These are phyloP conservation scores for Chiua virens DNA, from an alignment of 768 basidiomycete species.

Conservation along the genomic window DNA sequence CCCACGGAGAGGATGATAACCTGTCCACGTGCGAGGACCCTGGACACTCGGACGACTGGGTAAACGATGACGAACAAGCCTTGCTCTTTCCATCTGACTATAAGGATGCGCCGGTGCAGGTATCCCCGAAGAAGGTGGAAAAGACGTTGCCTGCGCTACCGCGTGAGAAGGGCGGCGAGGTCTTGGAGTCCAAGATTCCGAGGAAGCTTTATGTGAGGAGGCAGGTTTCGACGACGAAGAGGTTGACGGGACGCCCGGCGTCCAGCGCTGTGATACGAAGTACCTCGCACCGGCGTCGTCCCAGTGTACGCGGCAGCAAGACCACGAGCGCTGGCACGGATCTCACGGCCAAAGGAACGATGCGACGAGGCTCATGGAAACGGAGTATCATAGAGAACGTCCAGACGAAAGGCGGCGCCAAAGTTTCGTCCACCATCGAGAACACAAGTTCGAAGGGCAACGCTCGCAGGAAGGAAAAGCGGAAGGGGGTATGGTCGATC, in stretches of 20 bases:
- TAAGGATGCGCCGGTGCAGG: slow-evolving; percentile 14
- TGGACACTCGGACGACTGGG: slow-evolving; percentile 18
- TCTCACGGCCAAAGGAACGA: slow-evolving; percentile 16
- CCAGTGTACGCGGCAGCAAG: slow-evolving; percentile 17
- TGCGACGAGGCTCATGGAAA: slow-evolving; percentile 29
- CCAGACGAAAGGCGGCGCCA: slow-evolving; percentile 10
- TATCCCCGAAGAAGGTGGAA: slow-evolving; percentile 4
- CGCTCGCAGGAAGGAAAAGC: slow-evolving; percentile 18
- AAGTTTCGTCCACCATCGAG: slow-evolving; percentile 13
- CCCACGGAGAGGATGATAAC: neutral
- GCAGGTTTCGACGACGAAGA: slow-evolving; percentile 16
- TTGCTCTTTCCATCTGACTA: slow-evolving; percentile 27
- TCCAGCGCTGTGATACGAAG: slow-evolving; percentile 3
- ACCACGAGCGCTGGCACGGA: neutral
- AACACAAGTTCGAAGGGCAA: slow-evolving; percentile 5
- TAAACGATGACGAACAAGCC: slow-evolving; percentile 26
- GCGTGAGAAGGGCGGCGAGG: neutral
- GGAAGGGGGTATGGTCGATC: slow-evolving; percentile 28
- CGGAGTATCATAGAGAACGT: slow-evolving; percentile 20
- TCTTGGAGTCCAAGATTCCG: slow-evolving; percentile 21
- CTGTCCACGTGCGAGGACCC: slow-evolving; percentile 7
- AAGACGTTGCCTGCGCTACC: slow-evolving; percentile 18
- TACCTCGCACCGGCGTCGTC: slow-evolving; percentile 13
- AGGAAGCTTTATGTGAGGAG: slow-evolving; percentile 15
- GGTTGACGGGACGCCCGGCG: neutral